Conservation (phyloP, 805 yeast species). For the Sungouiozyma intestinalis region DNA sequence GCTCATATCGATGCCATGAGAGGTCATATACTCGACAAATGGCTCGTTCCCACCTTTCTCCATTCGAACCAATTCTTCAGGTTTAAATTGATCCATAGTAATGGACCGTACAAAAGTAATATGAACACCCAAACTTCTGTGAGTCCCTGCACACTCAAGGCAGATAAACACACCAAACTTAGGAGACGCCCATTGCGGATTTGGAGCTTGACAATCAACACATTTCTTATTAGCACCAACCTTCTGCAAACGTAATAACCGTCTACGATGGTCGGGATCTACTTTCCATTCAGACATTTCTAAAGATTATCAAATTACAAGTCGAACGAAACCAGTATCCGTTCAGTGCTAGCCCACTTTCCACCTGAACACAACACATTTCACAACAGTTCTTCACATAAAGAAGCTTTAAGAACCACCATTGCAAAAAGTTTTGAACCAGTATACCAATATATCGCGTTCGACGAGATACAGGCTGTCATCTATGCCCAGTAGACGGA, state of each 20-base stretch:
- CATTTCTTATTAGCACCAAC: constrained; percentile 77
- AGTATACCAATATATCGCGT: background rate
- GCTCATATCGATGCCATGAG: constrained; percentile 57
- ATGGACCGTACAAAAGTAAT: constrained; percentile 92
- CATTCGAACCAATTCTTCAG: constrained; percentile 83
- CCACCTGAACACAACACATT: too few species aligned
- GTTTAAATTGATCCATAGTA: constrained; percentile 97
- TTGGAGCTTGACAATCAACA: constrained; percentile 89
- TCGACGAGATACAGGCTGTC: background rate
- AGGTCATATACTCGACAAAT: constrained; percentile 55
- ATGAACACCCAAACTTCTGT: constrained; percentile 93
- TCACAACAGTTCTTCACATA: too few species aligned
- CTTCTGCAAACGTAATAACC: constrained; percentile 66
- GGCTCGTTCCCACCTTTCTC: constrained; percentile 87
- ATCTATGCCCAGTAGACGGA: background rate
- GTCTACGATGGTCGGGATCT: constrained; percentile 86
- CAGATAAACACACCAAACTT: constrained; percentile 96
- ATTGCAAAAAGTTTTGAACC: too few species aligned
- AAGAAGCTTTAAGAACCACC: too few species aligned
- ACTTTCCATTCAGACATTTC: constrained; percentile 67
- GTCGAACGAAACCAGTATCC: background rate
- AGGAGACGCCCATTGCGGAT: constrained; percentile 99
- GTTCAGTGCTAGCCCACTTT: too few species aligned
- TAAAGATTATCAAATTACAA: background rate
- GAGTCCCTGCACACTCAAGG: constrained; percentile 95